Percentiles rank a stretch among this genome's conserved stretches.
These are phyloP conservation scores for Alternaria panax DNA, from an alignment of 2,329 filamentous ascomycete species.

Conservation along the genomic window DNA sequence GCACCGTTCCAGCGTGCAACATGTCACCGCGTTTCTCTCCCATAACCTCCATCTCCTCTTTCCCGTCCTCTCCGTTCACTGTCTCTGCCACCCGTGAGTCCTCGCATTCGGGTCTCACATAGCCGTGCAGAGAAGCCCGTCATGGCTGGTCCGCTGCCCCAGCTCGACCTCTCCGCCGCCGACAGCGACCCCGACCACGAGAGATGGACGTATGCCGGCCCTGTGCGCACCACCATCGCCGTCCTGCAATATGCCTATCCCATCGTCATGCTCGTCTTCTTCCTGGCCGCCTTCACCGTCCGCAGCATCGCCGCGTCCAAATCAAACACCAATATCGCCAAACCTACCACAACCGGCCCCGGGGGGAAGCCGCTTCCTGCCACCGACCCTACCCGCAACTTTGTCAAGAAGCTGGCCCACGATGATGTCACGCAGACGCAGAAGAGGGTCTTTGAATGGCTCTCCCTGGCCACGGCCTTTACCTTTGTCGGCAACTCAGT, in stretches of 20 bases:
- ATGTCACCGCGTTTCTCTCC: conserved; percentile 22
- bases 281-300: conserved; percentile 67
- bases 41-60: conserved; percentile 8
- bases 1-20: conserved; percentile 12
- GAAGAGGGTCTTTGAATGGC: conserved; percentile 77
- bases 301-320: conserved; percentile 65
- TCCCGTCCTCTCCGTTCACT: background rate
- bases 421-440: conserved; percentile 69
- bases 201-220: conserved; percentile 29
- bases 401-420: conserved; percentile 56
- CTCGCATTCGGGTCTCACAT: conserved; percentile 16
- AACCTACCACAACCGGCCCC: conserved; percentile 70
- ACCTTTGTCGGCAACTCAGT: conserved; percentile 79
- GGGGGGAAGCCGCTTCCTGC: conserved; percentile 87
- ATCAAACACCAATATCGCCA: conserved; percentile 54
- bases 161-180: conserved; percentile 12
- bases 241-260: conserved; percentile 67
- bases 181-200: conserved; percentile 19
- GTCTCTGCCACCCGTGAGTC: conserved; percentile 19
- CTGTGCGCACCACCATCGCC: conserved; percentile 26
- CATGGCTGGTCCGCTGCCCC: conserved; percentile 29
- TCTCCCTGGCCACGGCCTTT: conserved; percentile 73
- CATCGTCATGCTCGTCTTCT: conserved; percentile 69
- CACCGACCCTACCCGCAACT: conserved; percentile 55
- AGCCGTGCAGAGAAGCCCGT: conserved; percentile 21